Evolutionary conservation across 1,139 yeast species (phyloP).

Genomic region (Scheffersomyces titani): DNA sequence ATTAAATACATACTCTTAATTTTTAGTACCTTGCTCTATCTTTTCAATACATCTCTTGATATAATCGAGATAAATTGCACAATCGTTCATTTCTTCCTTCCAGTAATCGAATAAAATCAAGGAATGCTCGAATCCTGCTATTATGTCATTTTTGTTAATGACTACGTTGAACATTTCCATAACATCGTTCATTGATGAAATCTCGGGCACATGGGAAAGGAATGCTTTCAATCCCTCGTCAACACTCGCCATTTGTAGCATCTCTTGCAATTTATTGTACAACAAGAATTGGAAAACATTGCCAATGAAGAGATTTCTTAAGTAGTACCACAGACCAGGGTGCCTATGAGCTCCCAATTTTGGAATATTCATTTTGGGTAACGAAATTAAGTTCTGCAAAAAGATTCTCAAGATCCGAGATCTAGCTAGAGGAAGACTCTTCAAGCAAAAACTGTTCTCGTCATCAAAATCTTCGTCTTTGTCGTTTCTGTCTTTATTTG

Average conservation of each 20-base stretch:
- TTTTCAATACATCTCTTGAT: constrained; percentile 22
- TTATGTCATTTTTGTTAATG: constrained; percentile 25
- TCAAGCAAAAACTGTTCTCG: constrained; percentile 16
- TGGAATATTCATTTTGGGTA: constrained; percentile 39
- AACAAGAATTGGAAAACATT: constrained; percentile 40
- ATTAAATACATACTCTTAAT: neutral
- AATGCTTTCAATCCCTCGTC: constrained; percentile 10
- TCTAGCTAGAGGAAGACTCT: constrained; percentile 12
- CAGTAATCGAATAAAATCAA: constrained; percentile 36
- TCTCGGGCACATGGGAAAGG: constrained; percentile 6
- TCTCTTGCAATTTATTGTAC: constrained; percentile 31
- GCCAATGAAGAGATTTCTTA: constrained; percentile 42
- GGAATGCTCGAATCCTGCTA: constrained; percentile 32
- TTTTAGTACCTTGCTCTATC: constrained; percentile 2
- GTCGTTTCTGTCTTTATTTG: constrained; percentile 7
- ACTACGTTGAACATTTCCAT: constrained; percentile 20
- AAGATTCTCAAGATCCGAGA: constrained; percentile 14
- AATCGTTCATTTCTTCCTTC: constrained; percentile 40
- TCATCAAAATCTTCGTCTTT: constrained; percentile 11
- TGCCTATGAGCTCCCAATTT: constrained; percentile 42
- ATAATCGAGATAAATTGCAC: constrained; percentile 29
- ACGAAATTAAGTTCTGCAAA: constrained; percentile 24
- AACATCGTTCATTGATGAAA: constrained; percentile 8
- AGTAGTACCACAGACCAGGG: constrained; percentile 45
- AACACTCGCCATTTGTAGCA: constrained; percentile 14